Conservation (phyloP, 2,329 filamentous ascomycete species). For the Teratosphaeriaceae sp. region DNA sequence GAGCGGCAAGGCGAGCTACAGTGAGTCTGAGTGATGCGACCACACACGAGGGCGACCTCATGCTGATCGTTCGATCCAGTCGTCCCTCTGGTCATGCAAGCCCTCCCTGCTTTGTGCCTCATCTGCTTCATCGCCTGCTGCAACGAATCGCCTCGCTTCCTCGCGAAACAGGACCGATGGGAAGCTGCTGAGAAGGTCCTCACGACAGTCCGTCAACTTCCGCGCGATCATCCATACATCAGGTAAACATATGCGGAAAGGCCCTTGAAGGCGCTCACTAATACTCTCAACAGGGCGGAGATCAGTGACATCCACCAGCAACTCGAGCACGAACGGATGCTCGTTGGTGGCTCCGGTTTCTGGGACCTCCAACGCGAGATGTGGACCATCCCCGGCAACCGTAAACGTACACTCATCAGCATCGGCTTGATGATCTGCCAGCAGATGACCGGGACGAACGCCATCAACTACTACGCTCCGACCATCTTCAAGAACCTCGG, state of each 20-base stretch:
- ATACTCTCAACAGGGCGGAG: constrained; percentile 48
- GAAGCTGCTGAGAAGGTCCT: constrained; percentile 42
- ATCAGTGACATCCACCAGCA: constrained; percentile 46
- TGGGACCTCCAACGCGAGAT: constrained; percentile 48
- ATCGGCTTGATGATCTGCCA: constrained; percentile 62
- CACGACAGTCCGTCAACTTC: constrained; percentile 47
- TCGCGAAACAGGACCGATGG: constrained; percentile 61
- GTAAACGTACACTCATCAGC: constrained; percentile 47
- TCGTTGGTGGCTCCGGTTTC: constrained; percentile 47
- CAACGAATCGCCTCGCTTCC: constrained; percentile 50
- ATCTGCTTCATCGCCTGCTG: constrained; percentile 56
- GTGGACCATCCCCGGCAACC: constrained; percentile 11
- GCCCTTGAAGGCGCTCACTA: constrained; percentile 41
- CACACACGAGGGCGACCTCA: constrained; percentile 32
- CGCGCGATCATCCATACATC: constrained; percentile 54
- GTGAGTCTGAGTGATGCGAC: not conserved
- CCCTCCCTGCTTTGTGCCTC: constrained; percentile 55
- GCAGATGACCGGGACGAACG: constrained; percentile 61
- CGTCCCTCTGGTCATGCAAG: constrained; percentile 60
- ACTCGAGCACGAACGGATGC: constrained; percentile 52
- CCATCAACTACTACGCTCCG: constrained; percentile 13
- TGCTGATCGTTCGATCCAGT: no score
- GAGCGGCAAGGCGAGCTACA: constrained; percentile 23
- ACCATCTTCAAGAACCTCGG: constrained; percentile 54
- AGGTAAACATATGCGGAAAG: constrained; percentile 31